A percentile compares a stretch with the other conserved stretches of the same genome.
phyloP scores from a whole-genome alignment of 345 rosid genomes.

The Salix exigua region DNA sequence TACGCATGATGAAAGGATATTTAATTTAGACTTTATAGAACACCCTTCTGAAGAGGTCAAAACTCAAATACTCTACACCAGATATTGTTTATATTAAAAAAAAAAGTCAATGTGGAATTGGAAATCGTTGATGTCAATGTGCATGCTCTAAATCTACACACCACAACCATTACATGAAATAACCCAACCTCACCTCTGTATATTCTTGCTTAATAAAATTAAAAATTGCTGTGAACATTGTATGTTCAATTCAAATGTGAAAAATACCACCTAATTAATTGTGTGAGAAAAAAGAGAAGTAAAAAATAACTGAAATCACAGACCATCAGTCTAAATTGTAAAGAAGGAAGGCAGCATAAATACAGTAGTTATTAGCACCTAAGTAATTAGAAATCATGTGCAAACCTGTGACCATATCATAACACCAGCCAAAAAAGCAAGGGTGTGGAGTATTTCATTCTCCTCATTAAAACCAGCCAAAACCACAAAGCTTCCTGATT shows the following conservation, averaged over 20 bases:
- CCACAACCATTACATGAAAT: not conserved
- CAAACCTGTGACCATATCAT: slow-evolving; percentile 94
- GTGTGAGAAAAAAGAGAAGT: not conserved
- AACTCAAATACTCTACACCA: not conserved
- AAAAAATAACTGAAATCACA: not conserved
- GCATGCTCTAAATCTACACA: not conserved
- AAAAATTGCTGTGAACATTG: not conserved
- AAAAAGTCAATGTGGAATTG: not conserved
- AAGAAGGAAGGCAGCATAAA: not conserved
- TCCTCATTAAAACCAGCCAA: slow-evolving; percentile 62
- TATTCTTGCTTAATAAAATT: not conserved
- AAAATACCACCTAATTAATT: not conserved
- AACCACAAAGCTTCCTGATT: slow-evolving; percentile 65
- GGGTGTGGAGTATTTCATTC: slow-evolving; percentile 87
- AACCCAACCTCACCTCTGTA: not conserved
- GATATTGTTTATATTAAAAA: not conserved
- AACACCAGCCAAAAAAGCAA: slow-evolving; percentile 86
- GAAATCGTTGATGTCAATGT: not conserved
- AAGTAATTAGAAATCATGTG: slow-evolving; percentile 9
- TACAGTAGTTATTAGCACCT: not conserved
- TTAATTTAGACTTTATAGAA: not conserved
- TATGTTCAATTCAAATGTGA: not conserved
- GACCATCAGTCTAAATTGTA: not conserved
- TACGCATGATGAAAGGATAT: not conserved
- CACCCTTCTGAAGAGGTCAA: not conserved